Conservation (phyloP, 2,329 filamentous ascomycete genomes). For the Grosmannia clavigera region DNA sequence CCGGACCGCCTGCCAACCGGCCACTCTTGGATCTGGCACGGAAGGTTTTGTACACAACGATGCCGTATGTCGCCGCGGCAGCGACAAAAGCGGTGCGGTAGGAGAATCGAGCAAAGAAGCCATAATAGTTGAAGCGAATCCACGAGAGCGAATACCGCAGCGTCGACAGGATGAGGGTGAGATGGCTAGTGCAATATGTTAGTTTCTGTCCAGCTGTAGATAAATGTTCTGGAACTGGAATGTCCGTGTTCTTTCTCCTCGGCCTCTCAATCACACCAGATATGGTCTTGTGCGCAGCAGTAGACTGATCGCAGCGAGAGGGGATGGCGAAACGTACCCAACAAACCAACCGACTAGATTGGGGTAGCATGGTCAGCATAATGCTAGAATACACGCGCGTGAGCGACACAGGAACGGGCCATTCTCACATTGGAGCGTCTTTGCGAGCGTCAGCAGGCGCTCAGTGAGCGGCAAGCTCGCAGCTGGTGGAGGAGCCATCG, state of each 20-base stretch:
- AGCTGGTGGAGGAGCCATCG: constrained; percentile 64
- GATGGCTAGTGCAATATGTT: constrained; percentile 45
- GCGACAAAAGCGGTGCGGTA: constrained; percentile 88
- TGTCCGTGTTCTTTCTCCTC: neutral
- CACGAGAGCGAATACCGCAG: constrained; percentile 76
- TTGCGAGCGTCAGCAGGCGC: constrained; percentile 63
- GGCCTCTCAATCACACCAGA: neutral
- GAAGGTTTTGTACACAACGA: constrained; percentile 97
- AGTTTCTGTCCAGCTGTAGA: neutral
- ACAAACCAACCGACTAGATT: constrained; percentile 62
- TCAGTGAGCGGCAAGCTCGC: constrained; percentile 58
- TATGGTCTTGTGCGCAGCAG: neutral
- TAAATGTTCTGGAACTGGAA: neutral
- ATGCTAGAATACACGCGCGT: neutral
- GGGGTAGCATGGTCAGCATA: constrained; percentile 5
- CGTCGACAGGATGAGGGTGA: constrained; percentile 73
- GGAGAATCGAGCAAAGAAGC: constrained; percentile 62
- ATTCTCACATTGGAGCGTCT: constrained; percentile 82
- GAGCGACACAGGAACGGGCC: neutral
- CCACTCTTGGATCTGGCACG: constrained; percentile 61
- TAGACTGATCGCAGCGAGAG: neutral
- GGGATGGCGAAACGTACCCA: constrained; percentile 46
- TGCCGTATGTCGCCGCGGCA: constrained; percentile 86
- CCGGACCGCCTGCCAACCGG: constrained; percentile 31
- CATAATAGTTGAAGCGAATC: constrained; percentile 78